A percentile compares a stretch with the other conserved stretches of the same genome.
phyloP scores from a whole-genome alignment of 805 yeast species.

The Starmera pachycereana region DNA sequence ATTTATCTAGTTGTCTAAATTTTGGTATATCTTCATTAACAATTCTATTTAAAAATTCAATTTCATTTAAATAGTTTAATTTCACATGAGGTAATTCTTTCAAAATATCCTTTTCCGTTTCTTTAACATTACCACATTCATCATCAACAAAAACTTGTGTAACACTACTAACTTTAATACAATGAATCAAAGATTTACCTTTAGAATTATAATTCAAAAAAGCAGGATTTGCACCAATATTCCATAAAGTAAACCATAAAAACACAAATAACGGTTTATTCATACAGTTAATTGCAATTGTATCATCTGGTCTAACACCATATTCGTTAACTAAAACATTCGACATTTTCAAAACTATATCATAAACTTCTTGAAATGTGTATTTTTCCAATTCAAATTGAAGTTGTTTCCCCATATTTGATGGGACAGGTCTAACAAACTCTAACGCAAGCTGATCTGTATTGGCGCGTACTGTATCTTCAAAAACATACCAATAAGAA shows the following conservation, averaged over 20 bases:
- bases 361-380: constrained; percentile 63
- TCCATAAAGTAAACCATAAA: constrained; percentile 83
- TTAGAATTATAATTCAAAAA: constrained; percentile 73
- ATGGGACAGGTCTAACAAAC: constrained; percentile 32
- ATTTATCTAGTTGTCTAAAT: constrained; percentile 43
- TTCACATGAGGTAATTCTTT: constrained; percentile 27
- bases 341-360: constrained; percentile 55
- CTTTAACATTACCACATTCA: constrained; percentile 40
- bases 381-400: constrained; percentile 52
- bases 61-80: constrained; percentile 43
- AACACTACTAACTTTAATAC: constrained; percentile 59
- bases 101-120: constrained; percentile 34
- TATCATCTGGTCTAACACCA: constrained; percentile 55
- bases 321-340: constrained; percentile 51
- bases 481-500: constrained; percentile 65
- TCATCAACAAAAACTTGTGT: constrained; percentile 64
- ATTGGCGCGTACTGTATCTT: constrained; percentile 35
- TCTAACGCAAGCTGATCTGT: constrained; percentile 51
- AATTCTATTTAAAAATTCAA: constrained; percentile 30
- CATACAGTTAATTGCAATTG: constrained; percentile 65
- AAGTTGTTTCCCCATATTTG: constrained; percentile 17
- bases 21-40: constrained; percentile 31
- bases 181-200: constrained; percentile 70
- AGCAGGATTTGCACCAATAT: constrained; percentile 83
- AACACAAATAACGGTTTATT: constrained; percentile 78